Percentiles rank a stretch among this genome's conserved stretches.
These are phyloP conservation scores for Pleurotus platypus DNA, from an alignment of 768 basidiomycete species.

Conservation along the genomic window DNA sequence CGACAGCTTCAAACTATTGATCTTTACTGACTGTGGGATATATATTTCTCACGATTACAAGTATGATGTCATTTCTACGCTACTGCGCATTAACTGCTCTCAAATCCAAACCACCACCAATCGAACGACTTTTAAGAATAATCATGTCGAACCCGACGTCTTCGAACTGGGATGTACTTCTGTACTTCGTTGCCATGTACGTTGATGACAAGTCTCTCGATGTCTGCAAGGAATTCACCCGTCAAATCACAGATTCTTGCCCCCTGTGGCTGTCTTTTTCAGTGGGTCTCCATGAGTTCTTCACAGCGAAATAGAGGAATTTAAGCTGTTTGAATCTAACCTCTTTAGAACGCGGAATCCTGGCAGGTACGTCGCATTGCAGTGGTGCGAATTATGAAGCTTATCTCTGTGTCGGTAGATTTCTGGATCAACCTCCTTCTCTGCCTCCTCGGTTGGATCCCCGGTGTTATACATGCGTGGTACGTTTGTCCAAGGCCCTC, in stretches of 20 bases:
- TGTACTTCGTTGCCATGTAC: constrained; percentile 2
- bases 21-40: no score
- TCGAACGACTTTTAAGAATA: no score
- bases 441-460: constrained; percentile 46
- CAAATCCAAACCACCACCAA: no score
- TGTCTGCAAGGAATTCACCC: not conserved
- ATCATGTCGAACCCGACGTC: not conserved
- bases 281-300: not conserved
- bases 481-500: constrained; percentile 14
- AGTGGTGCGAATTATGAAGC: not conserved
- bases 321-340: not conserved
- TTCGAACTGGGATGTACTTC: not conserved
- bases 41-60: no score
- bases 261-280: constrained; percentile 5
- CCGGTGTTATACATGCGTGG: constrained; percentile 51
- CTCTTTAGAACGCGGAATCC: not conserved
- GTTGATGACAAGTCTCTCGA: not conserved
- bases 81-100: no score
- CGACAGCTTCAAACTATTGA: no score
- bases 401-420: constrained; percentile 15
- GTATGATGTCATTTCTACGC: no score
- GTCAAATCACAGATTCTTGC: not conserved
- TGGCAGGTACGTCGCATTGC: not conserved
- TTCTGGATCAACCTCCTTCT: constrained; percentile 35
- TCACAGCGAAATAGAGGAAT: not conserved